Conservation (phyloP, 2,329 filamentous ascomycete species). For the Colletotrichum nymphaeae region DNA sequence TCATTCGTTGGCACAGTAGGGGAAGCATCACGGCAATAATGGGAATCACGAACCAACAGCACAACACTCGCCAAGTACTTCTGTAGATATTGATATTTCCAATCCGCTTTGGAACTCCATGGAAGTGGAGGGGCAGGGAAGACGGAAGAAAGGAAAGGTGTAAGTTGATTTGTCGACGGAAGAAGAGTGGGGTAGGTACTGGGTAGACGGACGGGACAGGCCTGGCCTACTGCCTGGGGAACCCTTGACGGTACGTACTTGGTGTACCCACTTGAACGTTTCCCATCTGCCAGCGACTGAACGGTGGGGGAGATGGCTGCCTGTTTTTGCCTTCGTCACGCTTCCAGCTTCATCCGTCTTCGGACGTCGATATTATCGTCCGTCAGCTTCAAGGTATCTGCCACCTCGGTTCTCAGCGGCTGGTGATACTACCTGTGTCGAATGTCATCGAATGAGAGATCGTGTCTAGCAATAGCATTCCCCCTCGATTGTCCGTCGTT, state of each 20-base stretch:
- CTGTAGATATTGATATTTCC: neutral
- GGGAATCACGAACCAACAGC: no score
- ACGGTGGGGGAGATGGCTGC: neutral
- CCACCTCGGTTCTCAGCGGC: neutral
- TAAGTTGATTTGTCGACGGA: constrained; percentile 14
- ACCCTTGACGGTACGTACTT: neutral
- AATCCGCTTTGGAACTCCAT: neutral
- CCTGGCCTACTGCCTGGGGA: neutral
- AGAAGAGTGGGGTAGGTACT: neutral
- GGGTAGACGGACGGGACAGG: no score
- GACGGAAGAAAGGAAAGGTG: neutral
- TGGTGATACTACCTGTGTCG: neutral
- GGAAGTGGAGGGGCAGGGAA: neutral
- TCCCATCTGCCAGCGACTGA: neutral
- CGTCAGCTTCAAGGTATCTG: neutral
- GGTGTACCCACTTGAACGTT: neutral
- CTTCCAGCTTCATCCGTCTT: neutral
- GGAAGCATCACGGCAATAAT: neutral
- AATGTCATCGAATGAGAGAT: neutral
- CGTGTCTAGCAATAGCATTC: neutral
- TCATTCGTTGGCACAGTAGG: no score
- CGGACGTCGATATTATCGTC: neutral
- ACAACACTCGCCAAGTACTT: no score
- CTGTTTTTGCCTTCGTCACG: neutral
- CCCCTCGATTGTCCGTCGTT: neutral